Conservation (phyloP, 805 yeast species). For the Saturnispora galanensis region DNA sequence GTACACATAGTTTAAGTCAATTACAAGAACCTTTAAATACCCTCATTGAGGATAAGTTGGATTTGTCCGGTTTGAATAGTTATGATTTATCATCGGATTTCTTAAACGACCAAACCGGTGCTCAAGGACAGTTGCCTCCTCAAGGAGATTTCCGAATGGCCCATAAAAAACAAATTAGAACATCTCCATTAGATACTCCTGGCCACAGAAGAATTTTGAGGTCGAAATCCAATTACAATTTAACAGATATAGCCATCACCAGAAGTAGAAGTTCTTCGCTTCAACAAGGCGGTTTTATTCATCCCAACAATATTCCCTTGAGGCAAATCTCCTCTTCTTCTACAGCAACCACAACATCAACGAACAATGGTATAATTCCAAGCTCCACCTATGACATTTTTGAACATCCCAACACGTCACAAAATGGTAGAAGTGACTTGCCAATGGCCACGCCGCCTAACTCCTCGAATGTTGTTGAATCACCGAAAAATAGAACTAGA, state of each 20-base stretch:
- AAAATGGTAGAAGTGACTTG: background rate
- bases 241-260: slow-evolving; percentile 41
- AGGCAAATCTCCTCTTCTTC: slow-evolving; percentile 2
- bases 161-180: no score
- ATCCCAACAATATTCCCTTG: background rate
- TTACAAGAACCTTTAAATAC: slow-evolving; percentile 8
- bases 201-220: slow-evolving; percentile 21
- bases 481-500: slow-evolving; percentile 2
- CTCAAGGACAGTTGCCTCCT: no score
- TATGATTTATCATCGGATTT: no score
- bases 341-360: background rate
- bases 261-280: slow-evolving; percentile 6
- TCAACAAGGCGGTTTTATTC: background rate
- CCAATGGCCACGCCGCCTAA: slow-evolving; percentile 9
- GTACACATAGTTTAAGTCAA: background rate
- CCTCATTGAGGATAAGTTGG: slow-evolving; percentile 6
- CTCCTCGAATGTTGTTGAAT: background rate
- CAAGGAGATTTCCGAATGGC: no score
- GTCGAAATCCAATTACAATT: slow-evolving; percentile 44
- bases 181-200: slow-evolving; percentile 8
- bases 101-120: no score
- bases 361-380: no score
- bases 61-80: background rate
- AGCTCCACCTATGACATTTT: background rate
- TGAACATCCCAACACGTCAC: no score